Evolutionary conservation across 176 grass and related monocot genomes (phyloP), one percentile per base, ranked within the genome.

Genomic region (Hordeum marinum): DNA sequence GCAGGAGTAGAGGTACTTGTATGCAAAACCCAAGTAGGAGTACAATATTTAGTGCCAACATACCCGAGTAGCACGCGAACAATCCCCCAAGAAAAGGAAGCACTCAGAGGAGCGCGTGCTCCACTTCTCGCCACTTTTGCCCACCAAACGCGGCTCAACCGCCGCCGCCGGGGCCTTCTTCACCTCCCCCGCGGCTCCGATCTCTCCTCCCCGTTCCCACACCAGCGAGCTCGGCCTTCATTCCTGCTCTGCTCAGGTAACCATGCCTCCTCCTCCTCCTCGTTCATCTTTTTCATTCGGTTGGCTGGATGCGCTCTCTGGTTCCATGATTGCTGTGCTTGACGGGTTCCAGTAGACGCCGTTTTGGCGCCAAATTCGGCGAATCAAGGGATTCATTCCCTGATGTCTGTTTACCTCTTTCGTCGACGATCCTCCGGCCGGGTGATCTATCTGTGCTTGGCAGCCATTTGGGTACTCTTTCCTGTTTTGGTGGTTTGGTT

Each of bases 91-190:
- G 54, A 57, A 57, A 57, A 21, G 20, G 9, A 57, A 68, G 66
- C 40, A 75, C 71, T 50, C 13, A 48, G 9, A 32, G n/a, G n/a
- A 77, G 45, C 54, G 40, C 69, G 12, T 20, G 69, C 69, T 74
- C 41, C 27, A 3, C 37, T 86, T 9, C 29, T 80, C 67, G 2
- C 50, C 67, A 42, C 64, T 46, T 74, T 55, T 31, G 58, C 60
- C 79, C 63, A 87, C 79, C 72, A 82, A 87, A 77, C 71, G 60
- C 45, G 72, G 36, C 57, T 31, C 8, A 32, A 8, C 18, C 0
- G 69, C 23, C 11, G 48, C 35, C 65, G 59, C 32, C 54, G 74
- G 32, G 50, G 27, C 74, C 60, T 10, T 36, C 70, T 73, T 42
- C 68, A 43, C 32, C 34, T 43, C 60, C 21, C 78, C 61, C 29